A percentile compares a stretch with the other conserved stretches of the same genome.
Evolutionary conservation across 768 basidiomycete genomes (phyloP).

Genomic region (Lanmaoa pseudosensibilis): DNA sequence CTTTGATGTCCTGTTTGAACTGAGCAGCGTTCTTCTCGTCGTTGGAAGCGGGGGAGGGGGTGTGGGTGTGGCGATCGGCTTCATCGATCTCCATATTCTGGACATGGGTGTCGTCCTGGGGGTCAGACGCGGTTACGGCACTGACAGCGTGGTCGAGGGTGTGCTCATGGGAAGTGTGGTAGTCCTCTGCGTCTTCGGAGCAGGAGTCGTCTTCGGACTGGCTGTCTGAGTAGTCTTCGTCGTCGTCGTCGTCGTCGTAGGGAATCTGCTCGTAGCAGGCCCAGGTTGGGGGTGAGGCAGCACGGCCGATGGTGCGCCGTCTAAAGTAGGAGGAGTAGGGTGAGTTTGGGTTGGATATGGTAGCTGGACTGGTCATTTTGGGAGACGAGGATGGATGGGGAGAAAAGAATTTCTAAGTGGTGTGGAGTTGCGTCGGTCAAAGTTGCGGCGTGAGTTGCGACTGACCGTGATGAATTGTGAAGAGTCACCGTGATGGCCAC

Average conservation of each 20-base stretch:
- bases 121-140: slow-evolving; percentile 23
- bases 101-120: slow-evolving; percentile 43
- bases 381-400: neutral
- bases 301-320: slow-evolving; percentile 73
- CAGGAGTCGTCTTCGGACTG: slow-evolving; percentile 57
- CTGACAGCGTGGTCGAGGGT: slow-evolving; percentile 31
- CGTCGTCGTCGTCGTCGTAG: slow-evolving; percentile 61
- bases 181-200: slow-evolving; percentile 76
- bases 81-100: slow-evolving; percentile 58
- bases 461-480: slow-evolving; percentile 18
- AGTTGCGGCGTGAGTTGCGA: neutral
- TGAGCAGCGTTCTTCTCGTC: slow-evolving; percentile 39
- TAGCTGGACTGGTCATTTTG: slow-evolving; percentile 26
- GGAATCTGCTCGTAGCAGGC: slow-evolving; percentile 91
- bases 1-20: slow-evolving; percentile 64
- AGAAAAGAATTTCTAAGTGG: neutral
- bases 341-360: slow-evolving; percentile 23
- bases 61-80: slow-evolving; percentile 28
- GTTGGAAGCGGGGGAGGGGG: slow-evolving; percentile 9
- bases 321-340: slow-evolving; percentile 44
- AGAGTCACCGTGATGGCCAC: slow-evolving; percentile 6
- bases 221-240: slow-evolving; percentile 56
- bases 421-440: neutral
- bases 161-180: slow-evolving; percentile 34
- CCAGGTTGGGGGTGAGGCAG: slow-evolving; percentile 84